Evolutionary conservation across 805 yeast species (phyloP).

Genomic region (Teunomyces tritomae): DNA sequence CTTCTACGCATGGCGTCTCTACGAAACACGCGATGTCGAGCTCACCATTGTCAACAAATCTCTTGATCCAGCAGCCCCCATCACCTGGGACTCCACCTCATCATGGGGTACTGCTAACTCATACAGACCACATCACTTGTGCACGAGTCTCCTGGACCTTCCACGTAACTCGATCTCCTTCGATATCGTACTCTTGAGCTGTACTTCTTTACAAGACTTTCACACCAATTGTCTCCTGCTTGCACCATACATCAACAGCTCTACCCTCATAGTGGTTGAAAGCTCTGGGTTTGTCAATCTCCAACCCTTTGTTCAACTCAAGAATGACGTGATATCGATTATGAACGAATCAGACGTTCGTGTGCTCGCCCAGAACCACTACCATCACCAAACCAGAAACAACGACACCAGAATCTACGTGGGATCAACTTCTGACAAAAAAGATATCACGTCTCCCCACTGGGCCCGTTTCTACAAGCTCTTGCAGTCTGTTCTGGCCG

Average conservation of each 20-base stretch:
- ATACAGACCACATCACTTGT: slow-evolving; percentile 16
- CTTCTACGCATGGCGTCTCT: slow-evolving; percentile 59
- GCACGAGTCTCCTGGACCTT: slow-evolving; percentile 12
- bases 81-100: slow-evolving; percentile 17
- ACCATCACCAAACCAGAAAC: slow-evolving; percentile 35
- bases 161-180: slow-evolving; percentile 16
- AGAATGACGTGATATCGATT: slow-evolving; percentile 47
- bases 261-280: slow-evolving; percentile 61
- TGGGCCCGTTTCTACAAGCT: slow-evolving; percentile 26
- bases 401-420: slow-evolving; percentile 46
- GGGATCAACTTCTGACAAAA: slow-evolving; percentile 21
- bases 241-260: slow-evolving; percentile 21
- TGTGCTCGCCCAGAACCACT: slow-evolving; percentile 20
- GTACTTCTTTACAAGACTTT: slow-evolving; percentile 38
- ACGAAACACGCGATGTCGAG: slow-evolving; percentile 37
- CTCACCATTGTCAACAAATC: slow-evolving; percentile 40
- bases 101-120: slow-evolving; percentile 5
- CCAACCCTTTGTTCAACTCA: slow-evolving; percentile 61
- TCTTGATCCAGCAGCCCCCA: slow-evolving; percentile 10
- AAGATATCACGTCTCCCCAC: slow-evolving; percentile 12
- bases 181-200: slow-evolving; percentile 36
- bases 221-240: slow-evolving; percentile 26
- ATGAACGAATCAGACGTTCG: slow-evolving; percentile 63
- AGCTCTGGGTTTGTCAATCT: slow-evolving; percentile 69
- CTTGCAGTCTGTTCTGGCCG: slow-evolving; percentile 34